phyloP scores from a whole-genome alignment of 2,329 filamentous ascomycete species.

The Colletotrichum chlorophyti region DNA sequence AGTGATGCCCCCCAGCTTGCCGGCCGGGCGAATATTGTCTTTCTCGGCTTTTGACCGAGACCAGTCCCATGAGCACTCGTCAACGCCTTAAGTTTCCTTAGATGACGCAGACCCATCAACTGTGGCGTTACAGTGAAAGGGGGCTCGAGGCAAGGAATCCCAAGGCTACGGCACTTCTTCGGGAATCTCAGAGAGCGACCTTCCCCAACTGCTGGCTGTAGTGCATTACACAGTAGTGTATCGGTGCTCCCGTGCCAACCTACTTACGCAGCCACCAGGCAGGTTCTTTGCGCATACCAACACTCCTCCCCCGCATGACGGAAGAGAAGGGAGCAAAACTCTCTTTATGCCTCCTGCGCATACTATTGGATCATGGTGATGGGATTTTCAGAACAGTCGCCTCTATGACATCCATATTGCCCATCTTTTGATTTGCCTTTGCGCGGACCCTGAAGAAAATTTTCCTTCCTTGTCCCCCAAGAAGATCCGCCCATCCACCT shows the following conservation, averaged over 20 bases:
- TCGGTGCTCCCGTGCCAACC: neutral
- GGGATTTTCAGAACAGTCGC: conserved; percentile 1
- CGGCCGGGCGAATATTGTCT: conserved; percentile 5
- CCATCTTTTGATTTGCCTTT: conserved; percentile 1
- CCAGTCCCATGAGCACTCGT: conserved; percentile 4
- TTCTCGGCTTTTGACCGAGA: conserved; percentile 26
- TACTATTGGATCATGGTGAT: conserved; percentile 7
- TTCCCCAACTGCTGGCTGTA: neutral
- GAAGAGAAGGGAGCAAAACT: neutral
- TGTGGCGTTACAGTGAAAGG: conserved; percentile 21
- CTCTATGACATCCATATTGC: conserved; percentile 16
- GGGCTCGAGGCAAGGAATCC: conserved; percentile 12
- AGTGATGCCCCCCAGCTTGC: neutral
- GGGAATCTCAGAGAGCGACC: neutral
- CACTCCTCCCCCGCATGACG: conserved; percentile 3
- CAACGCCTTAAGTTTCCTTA: conserved; percentile 7
- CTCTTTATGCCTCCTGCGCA: neutral
- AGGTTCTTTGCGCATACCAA: neutral
- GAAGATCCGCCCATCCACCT: no score
- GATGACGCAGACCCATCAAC: conserved; percentile 8
- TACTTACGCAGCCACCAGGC: neutral
- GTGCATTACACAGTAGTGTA: no score
- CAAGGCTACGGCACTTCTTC: neutral
- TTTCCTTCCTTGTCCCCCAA: no score
- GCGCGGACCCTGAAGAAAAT: conserved; percentile 5